These are phyloP conservation scores for Teratosphaeria nubilosa DNA, from an alignment of 2,329 filamentous ascomycete genomes.

Conservation along the genomic window DNA sequence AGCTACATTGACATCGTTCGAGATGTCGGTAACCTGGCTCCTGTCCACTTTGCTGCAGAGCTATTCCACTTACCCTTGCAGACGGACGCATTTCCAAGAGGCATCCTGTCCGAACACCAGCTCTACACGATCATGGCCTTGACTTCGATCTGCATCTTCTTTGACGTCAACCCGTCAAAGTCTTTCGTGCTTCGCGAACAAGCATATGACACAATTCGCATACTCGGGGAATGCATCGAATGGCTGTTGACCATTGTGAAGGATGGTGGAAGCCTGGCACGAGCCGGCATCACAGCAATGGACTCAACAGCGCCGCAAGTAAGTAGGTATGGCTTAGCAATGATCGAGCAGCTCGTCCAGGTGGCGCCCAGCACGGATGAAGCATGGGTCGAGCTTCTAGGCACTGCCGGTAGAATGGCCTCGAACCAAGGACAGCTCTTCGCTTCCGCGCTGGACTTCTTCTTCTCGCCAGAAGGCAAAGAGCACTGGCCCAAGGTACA, in stretches of 20 bases:
- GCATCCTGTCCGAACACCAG: conserved; percentile 45
- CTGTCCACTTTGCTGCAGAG: conserved; percentile 45
- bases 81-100: conserved; percentile 40
- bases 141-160: conserved; percentile 46
- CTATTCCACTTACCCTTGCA: conserved; percentile 48
- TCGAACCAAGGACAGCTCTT: conserved; percentile 50
- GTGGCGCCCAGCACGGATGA: conserved; percentile 34
- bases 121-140: conserved; percentile 44
- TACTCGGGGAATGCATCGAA: conserved; percentile 41
- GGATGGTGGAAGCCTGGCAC: conserved; percentile 29
- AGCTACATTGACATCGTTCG: conserved; percentile 40
- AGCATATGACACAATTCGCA: conserved; percentile 37
- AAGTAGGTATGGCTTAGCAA: conserved; percentile 42
- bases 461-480: conserved; percentile 36
- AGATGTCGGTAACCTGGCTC: conserved; percentile 43
- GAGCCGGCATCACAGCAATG: conserved; percentile 31
- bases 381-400: conserved; percentile 48
- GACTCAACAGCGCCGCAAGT: conserved; percentile 23
- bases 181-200: conserved; percentile 43
- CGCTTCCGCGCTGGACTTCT: conserved; percentile 48
- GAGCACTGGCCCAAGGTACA: conserved; percentile 40
- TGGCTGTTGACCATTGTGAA: conserved; percentile 39
- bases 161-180: conserved; percentile 43
- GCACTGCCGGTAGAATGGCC: conserved; percentile 47
- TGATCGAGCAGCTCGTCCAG: conserved; percentile 44